Conservation (phyloP, 1,139 yeast genomes). For the Hansenula sp. region DNA sequence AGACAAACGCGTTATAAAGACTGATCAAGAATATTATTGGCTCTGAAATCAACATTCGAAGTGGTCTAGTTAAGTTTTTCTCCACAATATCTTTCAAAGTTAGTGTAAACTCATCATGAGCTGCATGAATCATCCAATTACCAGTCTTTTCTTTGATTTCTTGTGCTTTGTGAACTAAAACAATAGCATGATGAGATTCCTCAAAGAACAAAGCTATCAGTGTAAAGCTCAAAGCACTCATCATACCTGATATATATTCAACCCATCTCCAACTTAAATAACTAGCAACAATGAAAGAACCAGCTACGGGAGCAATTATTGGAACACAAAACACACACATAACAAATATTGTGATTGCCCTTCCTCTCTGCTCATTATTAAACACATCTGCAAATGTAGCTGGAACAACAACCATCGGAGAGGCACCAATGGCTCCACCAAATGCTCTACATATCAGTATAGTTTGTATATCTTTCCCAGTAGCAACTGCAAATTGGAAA, state of each 20-base stretch:
- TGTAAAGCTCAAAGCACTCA: conserved; percentile 43
- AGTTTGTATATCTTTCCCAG: conserved; percentile 70
- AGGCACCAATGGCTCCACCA: conserved; percentile 73
- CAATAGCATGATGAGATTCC: conserved; percentile 59
- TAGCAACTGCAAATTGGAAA: conserved; percentile 68
- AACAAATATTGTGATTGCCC: conserved; percentile 58
- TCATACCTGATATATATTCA: conserved; percentile 59
- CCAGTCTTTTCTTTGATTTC: conserved; percentile 53
- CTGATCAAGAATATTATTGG: conserved; percentile 69
- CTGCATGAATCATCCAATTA: conserved; percentile 79
- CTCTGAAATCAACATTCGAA: conserved; percentile 62
- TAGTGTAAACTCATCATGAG: conserved; percentile 69
- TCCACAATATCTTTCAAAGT: conserved; percentile 60
- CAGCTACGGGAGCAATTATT: conserved; percentile 66
- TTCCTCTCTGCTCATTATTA: conserved; percentile 57
- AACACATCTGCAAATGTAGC: conserved; percentile 80
- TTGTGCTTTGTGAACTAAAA: conserved; percentile 57
- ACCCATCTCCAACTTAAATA: conserved; percentile 78
- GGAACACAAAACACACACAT: conserved; percentile 75
- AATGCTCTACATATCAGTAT: conserved; percentile 70
- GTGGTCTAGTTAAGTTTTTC: conserved; percentile 67
- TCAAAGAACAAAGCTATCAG: conserved; percentile 43
- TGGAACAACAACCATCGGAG: conserved; percentile 78
- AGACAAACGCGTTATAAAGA: conserved; percentile 76
- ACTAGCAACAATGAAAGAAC: conserved; percentile 53